Evolutionary conservation across 1,139 yeast species (phyloP), one percentile per base, ranked within the genome.

Genomic region (Candida anutae): DNA sequence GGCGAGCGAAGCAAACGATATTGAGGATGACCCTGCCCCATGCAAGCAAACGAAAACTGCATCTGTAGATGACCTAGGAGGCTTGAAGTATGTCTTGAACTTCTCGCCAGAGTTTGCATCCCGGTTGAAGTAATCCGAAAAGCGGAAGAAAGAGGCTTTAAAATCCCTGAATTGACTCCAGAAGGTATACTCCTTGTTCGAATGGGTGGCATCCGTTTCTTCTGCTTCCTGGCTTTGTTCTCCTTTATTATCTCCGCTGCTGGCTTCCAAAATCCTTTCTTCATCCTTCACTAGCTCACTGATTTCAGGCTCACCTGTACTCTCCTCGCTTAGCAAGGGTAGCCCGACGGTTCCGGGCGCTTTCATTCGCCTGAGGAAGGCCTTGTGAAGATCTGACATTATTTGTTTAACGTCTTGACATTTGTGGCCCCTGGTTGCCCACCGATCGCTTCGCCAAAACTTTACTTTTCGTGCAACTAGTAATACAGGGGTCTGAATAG

Each of bases 21-120:
- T 59, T 0, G 81, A 85, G 3, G 84, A 74, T 2, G 96, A 87
- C 1, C 97, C 98, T 1, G 96, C 96, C 4, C 99, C 99, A 50
- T 90, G 99, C 38, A 84, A 93, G 39, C 77, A 76, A 2, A 88
- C 57, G 39, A 82, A 74, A 1, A 85, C 46, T 0, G 93, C 79
- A 0, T 69, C 60, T 1, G 51, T 45, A 0, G 42, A 27, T 2
- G 45, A 30, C 3, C 43, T 31, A 0, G 95, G 90, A 0, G 74
- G 63, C 10, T 62, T 58, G 40, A 63, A 81, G 48, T 78, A 83
- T 0, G 77, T 71, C 34, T 76, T 73, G 49, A 84, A 28, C 23
- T 25, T 17, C n/a, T 13, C 11, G 13, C 18, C 23, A 13, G n/a
- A 15, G 16, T 16, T 17, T 12, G 14, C 16, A 14, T 13, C 24